Evolutionary conservation across 768 basidiomycete genomes (phyloP).

Genomic region (Boletus subparvulus): DNA sequence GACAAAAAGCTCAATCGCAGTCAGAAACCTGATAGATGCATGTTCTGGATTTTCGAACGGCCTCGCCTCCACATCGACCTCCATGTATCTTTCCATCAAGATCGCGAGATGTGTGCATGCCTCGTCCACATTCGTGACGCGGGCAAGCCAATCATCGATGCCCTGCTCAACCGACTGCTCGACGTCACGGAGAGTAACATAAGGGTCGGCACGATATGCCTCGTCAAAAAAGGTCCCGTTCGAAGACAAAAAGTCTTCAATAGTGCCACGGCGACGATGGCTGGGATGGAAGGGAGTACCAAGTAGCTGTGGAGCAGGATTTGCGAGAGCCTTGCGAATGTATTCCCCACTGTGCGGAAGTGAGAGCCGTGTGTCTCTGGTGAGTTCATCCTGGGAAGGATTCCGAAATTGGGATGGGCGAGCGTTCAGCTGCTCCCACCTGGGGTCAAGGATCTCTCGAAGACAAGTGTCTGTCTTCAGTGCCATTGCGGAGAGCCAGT

Average conservation of each 20-base stretch:
- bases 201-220: conserved; percentile 5
- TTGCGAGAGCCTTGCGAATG: not conserved
- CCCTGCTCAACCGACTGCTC: conserved; percentile 32
- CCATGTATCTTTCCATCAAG: conserved; percentile 29
- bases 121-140: not conserved
- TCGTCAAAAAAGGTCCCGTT: conserved; percentile 6
- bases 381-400: not conserved
- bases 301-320: no score
- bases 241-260: conserved; percentile 16
- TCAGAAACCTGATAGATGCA: conserved; percentile 41
- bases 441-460: not conserved
- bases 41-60: conserved; percentile 36
- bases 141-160: conserved; percentile 34
- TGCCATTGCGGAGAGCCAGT: not conserved
- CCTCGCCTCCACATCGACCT: no score
- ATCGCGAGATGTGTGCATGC: conserved; percentile 16
- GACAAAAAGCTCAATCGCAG: conserved; percentile 33
- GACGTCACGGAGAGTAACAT: conserved; percentile 35
- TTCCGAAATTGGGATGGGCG: not conserved
- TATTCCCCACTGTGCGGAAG: not conserved
- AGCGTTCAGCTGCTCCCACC: not conserved
- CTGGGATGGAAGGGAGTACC: not conserved
- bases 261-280: conserved; percentile 2
- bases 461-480: not conserved
- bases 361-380: not conserved